These are phyloP conservation scores for Eucalyptus rudis DNA, from an alignment of 345 rosid genomes.

Conservation along the genomic window DNA sequence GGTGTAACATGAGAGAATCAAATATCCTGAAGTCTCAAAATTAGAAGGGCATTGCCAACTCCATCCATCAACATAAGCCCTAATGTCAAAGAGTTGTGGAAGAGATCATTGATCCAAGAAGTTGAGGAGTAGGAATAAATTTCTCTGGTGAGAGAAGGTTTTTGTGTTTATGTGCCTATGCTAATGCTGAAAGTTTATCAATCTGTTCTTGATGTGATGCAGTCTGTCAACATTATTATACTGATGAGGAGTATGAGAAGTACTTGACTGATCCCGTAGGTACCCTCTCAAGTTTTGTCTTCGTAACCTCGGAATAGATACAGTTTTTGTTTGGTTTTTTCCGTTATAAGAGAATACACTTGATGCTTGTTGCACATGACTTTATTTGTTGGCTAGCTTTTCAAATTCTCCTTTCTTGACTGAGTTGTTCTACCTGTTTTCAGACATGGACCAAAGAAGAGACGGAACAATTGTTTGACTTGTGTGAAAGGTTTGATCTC, in stretches of 20 bases:
- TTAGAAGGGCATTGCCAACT: conserved; percentile 19
- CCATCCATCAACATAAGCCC: conserved; percentile 37
- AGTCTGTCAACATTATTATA: conserved; percentile 68
- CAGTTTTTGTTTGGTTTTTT: neutral
- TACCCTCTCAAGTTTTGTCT: conserved; percentile 13
- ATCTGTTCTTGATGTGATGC: conserved; percentile 9
- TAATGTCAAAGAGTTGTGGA: neutral
- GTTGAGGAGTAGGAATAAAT: too few relatives aligned
- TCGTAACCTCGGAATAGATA: neutral
- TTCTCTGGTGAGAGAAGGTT: neutral
- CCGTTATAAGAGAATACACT: neutral
- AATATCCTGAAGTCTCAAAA: conserved; percentile 19
- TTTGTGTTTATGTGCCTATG: neutral
- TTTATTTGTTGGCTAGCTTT: neutral
- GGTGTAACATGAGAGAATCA: neutral
- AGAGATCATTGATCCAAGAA: too few relatives aligned
- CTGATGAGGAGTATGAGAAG: conserved; percentile 76
- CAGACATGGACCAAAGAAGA: conserved; percentile 90
- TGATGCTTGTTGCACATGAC: neutral
- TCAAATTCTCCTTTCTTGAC: neutral
- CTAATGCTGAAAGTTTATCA: neutral
- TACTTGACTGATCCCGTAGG: conserved; percentile 82
- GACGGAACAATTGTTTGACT: conserved; percentile 79
- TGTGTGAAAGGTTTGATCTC: conserved; percentile 77
- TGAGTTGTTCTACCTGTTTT: neutral